Evolutionary conservation across 2,329 filamentous ascomycete species (phyloP).

Genomic region (Aspergillus sp.): DNA sequence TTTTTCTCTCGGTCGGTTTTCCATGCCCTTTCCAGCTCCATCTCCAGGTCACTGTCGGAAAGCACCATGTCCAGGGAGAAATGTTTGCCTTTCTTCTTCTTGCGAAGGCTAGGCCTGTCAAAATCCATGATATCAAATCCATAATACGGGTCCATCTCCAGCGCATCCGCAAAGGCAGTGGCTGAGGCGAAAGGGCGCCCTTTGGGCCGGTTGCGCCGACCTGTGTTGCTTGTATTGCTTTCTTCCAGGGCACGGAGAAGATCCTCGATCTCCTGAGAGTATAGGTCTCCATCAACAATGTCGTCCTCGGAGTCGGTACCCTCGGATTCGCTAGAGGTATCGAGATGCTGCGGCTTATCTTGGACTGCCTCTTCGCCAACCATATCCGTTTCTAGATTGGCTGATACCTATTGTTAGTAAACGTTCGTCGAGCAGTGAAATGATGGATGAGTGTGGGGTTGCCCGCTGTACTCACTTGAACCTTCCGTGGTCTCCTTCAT

Average conservation of each 20-base stretch:
- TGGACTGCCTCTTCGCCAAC: too few relatives aligned
- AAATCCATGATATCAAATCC: conserved; percentile 86
- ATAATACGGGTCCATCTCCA: conserved; percentile 61
- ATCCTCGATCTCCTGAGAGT: background rate
- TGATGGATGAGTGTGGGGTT: too few relatives aligned
- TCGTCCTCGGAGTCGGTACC: conserved; percentile 4
- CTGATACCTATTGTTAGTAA: too few relatives aligned
- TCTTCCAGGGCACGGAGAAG: background rate
- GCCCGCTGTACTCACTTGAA: too few relatives aligned
- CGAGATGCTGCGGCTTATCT: background rate
- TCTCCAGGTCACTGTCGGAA: conserved; percentile 67
- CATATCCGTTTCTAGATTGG: too few relatives aligned
- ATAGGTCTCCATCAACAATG: background rate
- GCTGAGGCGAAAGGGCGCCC: conserved; percentile 51
- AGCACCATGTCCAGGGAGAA: conserved; percentile 55
- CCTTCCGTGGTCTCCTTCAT: too few relatives aligned
- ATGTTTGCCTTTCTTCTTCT: conserved; percentile 63
- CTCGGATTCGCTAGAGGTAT: background rate
- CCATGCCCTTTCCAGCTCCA: conserved; percentile 59
- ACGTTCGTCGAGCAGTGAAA: too few relatives aligned
- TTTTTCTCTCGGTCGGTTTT: conserved; percentile 70
- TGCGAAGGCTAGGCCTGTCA: conserved; percentile 65
- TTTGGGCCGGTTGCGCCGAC: background rate
- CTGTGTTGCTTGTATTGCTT: background rate
- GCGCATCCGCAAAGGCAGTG: conserved; percentile 55